Percentiles rank a stretch among this genome's conserved stretches.
phyloP scores from a whole-genome alignment of 495 filamentous ascomycete genomes.

The Hyaloscypha finlandica region DNA sequence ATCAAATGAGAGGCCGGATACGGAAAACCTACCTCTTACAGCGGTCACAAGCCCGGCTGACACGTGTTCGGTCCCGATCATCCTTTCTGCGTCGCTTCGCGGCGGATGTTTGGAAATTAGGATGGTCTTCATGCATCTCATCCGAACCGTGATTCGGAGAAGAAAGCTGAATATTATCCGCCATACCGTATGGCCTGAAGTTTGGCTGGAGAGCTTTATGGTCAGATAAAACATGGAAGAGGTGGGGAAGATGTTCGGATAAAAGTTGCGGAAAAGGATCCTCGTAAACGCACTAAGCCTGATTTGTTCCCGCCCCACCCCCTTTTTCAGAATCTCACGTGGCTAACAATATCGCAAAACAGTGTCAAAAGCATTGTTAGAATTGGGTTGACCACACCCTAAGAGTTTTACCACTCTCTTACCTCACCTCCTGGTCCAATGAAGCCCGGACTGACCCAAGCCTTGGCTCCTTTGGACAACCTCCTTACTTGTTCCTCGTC shows the following conservation, averaged over 20 bases:
- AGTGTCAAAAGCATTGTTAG: no score
- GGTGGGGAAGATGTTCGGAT: no score
- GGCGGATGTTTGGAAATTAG: background rate
- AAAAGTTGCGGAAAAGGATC: no score
- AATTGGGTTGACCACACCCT: background rate
- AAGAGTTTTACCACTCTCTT: constrained; percentile 62
- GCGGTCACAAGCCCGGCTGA: constrained; percentile 39
- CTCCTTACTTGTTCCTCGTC: constrained; percentile 64
- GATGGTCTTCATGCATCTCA: no score
- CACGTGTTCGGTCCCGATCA: constrained; percentile 30
- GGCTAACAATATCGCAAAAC: no score
- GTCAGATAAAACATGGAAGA: no score
- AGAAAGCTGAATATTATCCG: background rate
- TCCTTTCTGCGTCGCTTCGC: constrained; percentile 19
- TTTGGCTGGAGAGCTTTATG: no score
- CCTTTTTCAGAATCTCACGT: no score
- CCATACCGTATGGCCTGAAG: no score
- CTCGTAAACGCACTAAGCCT: no score
- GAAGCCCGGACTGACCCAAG: constrained; percentile 59
- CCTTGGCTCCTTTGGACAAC: constrained; percentile 33
- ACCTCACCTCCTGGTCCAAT: constrained; percentile 70
- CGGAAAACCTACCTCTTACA: constrained; percentile 35
- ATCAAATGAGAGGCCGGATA: background rate
- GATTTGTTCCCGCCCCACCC: no score
- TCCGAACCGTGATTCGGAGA: background rate